Percentiles rank a stretch among this genome's conserved stretches.
These are phyloP conservation scores for Linaria vulgaris DNA, from an alignment of 257 asterid species.

Conservation along the genomic window DNA sequence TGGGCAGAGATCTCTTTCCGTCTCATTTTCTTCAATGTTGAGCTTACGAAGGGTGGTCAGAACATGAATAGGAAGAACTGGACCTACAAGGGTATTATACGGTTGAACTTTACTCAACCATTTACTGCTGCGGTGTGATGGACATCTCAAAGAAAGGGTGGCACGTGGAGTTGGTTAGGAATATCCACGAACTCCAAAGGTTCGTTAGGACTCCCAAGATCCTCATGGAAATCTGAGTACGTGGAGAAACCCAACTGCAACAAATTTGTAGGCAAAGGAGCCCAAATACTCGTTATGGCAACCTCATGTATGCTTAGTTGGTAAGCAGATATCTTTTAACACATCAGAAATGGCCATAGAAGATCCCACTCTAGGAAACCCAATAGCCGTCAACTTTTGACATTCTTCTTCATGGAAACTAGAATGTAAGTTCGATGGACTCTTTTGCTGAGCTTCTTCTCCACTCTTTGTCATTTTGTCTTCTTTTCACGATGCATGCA, in stretches of 20 bases:
- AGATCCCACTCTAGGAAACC: constrained; percentile 28
- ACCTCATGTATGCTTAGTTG: constrained; percentile 66
- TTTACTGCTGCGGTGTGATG: constrained; percentile 47
- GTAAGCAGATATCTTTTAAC: constrained; percentile 50
- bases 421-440: neutral
- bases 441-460: constrained; percentile 28
- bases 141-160: constrained; percentile 43
- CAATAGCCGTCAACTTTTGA: constrained; percentile 36
- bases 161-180: constrained; percentile 39
- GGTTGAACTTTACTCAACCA: constrained; percentile 47
- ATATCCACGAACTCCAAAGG: constrained; percentile 46
- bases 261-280: constrained; percentile 46
- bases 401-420: constrained; percentile 42
- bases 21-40: constrained; percentile 36
- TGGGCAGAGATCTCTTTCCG: constrained; percentile 24
- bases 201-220: constrained; percentile 23
- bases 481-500: constrained; percentile 29
- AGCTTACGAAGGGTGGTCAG: constrained; percentile 49
- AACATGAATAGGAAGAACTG: constrained; percentile 55
- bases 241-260: constrained; percentile 44
- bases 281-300: constrained; percentile 47
- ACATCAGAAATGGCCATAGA: constrained; percentile 30
- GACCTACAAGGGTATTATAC: constrained; percentile 40
- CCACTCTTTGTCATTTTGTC: constrained; percentile 27
- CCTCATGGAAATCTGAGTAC: constrained; percentile 33